Base-by-base conservation (phyloP, 2,329 filamentous ascomycete species). In the Bipolaris sorokiniana region DNA sequence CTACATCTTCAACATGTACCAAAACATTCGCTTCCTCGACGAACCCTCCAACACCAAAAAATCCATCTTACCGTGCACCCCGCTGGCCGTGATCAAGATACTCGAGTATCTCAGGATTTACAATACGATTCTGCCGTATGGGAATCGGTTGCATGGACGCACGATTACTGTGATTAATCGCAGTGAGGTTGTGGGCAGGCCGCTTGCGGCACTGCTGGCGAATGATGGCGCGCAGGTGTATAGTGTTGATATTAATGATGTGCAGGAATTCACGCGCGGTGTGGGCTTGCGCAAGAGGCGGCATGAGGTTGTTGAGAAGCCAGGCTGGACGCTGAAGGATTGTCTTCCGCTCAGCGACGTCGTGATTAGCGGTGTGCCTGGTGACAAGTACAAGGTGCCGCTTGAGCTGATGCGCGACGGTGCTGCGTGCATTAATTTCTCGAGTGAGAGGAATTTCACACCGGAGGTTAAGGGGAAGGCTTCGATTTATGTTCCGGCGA, bases 1-100 rank as follows among this genome's bases (percentile, higher is more conserved):
- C 74, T 93, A 98, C 80, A 90, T 98, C 73, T 93, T 94, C 86
- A 99, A 99, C 84, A 97, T 99, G 93, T 99, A 98, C 81, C 91
- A 97, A 82, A 99, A 99, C 81, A 87, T 96, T 70, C 91, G 95
- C 64, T 98, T 93, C 81, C 84, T 99, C 54, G 95, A 99, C 78
- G 26, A 28, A 3, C 89, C 89, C 4, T 78, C 83, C 41, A 90
- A 92, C 76, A 83, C 82, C 56, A 90, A 91, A 77, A 98, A 99
- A 82, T 96, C 90, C 47, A 91, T 98, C 65, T 82, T 99, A 50
- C 95, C 95, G 5, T 99, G 95, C 83, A 99, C 95, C 2, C 95
- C 95, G 15, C 85, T 99, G 22, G 95, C 95, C 23, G 90, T 97
- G 58, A 91, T 98, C 81, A 99, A 99, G 84, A 96, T 98, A 66